phyloP scores from a whole-genome alignment of 164 flowering plant genomes.

The Akebia trifoliata region DNA sequence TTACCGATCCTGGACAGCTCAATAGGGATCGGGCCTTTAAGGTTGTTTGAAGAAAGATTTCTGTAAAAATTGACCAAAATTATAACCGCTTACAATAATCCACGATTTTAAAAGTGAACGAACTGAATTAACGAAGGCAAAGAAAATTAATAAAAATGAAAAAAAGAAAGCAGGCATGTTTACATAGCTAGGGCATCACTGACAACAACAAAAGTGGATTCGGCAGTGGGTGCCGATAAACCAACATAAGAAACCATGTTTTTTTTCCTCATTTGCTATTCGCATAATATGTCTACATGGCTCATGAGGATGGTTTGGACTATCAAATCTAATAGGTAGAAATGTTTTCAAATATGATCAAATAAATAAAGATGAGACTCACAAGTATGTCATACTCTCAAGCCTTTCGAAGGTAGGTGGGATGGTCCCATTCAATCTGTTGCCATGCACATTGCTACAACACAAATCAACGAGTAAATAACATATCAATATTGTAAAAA shows the following conservation, averaged over 20 bases:
- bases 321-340: too few relatives aligned
- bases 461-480: conserved; percentile 9
- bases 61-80: conserved; percentile 27
- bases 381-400: conserved; percentile 84
- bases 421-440: conserved; percentile 74
- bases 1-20: conserved; percentile 89
- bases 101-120: neutral
- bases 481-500: neutral
- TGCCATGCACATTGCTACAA: conserved; percentile 69
- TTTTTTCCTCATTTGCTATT: neutral
- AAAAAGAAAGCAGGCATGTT: neutral
- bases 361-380: conserved; percentile 24
- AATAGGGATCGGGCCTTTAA: conserved; percentile 73
- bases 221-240: too few relatives aligned
- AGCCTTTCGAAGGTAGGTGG: conserved; percentile 62
- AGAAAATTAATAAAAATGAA: neutral
- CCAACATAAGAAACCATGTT: too few relatives aligned
- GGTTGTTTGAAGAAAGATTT: conserved; percentile 68
- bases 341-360: neutral
- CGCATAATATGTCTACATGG: neutral
- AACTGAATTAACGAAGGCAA: neutral
- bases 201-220: too few relatives aligned
- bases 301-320: neutral
- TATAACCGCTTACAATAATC: neutral
- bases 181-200: neutral